A percentile compares a stretch with the other conserved stretches of the same genome.
Evolutionary conservation across 306 rosid species (phyloP).

Genomic region (Cajanus cajan): DNA sequence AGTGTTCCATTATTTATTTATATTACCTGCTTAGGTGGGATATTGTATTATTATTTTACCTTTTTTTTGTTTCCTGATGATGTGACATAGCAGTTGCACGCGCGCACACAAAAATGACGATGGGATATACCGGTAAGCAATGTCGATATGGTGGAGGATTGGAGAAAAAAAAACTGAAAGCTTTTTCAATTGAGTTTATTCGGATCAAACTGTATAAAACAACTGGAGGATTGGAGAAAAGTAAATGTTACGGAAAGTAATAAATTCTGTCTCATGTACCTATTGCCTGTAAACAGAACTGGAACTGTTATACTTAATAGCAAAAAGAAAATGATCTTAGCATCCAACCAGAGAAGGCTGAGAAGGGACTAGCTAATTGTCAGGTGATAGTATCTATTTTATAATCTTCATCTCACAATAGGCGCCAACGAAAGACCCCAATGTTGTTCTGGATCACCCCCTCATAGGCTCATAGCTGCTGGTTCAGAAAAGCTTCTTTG

Average conservation of each 20-base stretch:
- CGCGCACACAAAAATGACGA: background rate
- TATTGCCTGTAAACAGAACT: background rate
- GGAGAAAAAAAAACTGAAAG: too few species aligned
- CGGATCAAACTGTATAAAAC: background rate
- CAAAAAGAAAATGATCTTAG: constrained; percentile 9
- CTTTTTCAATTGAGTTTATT: background rate
- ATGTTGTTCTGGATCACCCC: background rate
- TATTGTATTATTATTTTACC: background rate
- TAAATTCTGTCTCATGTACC: constrained; percentile 7
- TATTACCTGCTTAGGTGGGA: background rate
- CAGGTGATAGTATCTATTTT: background rate
- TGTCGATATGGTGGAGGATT: too few species aligned
- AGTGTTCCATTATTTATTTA: background rate
- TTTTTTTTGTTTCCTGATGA: background rate
- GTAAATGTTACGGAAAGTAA: background rate
- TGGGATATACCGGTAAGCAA: background rate
- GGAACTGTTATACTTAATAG: background rate
- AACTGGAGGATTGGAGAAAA: background rate
- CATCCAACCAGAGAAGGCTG: constrained; percentile 1
- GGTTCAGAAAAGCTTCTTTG: constrained; percentile 69
- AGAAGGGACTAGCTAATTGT: background rate
- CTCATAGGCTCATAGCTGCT: constrained; percentile 70
- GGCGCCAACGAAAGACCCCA: background rate
- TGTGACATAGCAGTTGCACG: background rate
- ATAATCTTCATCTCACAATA: constrained; percentile 8